These are phyloP conservation scores for Daucus carota DNA, from an alignment of 129 eudicot species.

Conservation along the genomic window DH1_v3.0 NC_030382.2:45466001-45466500, in stretches of 20 bases:
- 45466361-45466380: background rate
- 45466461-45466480: slow-evolving; percentile 4
- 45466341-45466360: background rate
- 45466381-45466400: background rate
- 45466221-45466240: background rate
- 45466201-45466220: background rate
- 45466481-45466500: slow-evolving; percentile 5
- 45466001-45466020: no score
- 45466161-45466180: background rate
- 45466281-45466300: background rate
- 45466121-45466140: no score
- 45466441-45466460: slow-evolving; percentile 4
- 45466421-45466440: background rate
- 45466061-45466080: background rate
- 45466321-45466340: background rate
- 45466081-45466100: background rate
- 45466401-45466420: background rate
- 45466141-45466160: background rate
- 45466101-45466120: no score
- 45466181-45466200: background rate
- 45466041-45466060: background rate
- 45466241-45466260: background rate
- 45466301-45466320: background rate
- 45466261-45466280: background rate
- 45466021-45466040: no score